Evolutionary conservation across 192 early-diverging fungal genomes (phyloP), one percentile per base, ranked within the genome.

Genomic region (Umbelopsis vinacea): DNA sequence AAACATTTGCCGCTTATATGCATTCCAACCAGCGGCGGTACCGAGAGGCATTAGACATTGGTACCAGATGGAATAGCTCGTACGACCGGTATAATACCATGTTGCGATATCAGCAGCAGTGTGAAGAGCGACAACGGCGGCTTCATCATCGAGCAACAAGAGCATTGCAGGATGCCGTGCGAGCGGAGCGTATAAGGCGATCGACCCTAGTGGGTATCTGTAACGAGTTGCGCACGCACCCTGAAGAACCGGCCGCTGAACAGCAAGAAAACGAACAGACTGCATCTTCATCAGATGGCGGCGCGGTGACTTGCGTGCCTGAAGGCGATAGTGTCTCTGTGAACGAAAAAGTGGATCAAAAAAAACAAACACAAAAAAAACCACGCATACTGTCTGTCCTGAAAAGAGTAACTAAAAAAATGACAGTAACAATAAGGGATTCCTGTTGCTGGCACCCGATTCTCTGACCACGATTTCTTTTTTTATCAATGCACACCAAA

Each of bases 391-490:
- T 63, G 12, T 35, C 26, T 3, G 57, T 63, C 57, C 23, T 63
- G 57, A 63, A 63, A 37, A 63, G 33, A 17, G 33, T 63, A 35
- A 63, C 26, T 8, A 63, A 12, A 14, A 63, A 63, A 2, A 63
- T 63, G 57, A 38, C 29, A 19, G 12, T 38, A 63, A 35, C 57
- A 19, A 63, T 63, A 12, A 63, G 35, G 26, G 57, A 63, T 37
- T 22, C 57, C 15, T 63, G 57, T 35, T 63, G 57, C 33, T 63
- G 57, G 57, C 33, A 63, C 57, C 57, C 57, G n/a, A 17, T 50
- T 6, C n/a, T 50, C 48, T 50, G n/a, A 21, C 2, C 48, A 21
- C 48, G 40, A 6, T 6, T 43, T 43, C 6, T 6, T 21, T 17
- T 15, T 21, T 17, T 15, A 50, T 2, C 5, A 0, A 50, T 2